Evolutionary conservation across 1,139 yeast species (phyloP).

Genomic region (Pichia norvegensis): DNA sequence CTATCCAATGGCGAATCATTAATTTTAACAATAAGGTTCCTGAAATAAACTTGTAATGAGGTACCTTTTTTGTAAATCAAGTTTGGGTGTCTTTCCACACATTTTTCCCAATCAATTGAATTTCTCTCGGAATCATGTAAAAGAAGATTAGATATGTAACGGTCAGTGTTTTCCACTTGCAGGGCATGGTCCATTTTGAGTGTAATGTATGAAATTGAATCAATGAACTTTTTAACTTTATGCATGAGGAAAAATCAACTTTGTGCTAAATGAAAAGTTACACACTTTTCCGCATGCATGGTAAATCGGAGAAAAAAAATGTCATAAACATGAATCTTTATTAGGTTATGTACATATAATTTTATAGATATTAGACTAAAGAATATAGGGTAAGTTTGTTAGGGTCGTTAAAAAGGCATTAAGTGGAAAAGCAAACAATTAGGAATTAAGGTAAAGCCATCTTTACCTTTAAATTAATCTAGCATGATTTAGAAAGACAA

Average conservation of each 20-base stretch:
- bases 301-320: too few species aligned
- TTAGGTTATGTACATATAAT: too few species aligned
- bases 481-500: not conserved
- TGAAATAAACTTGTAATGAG: not conserved
- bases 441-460: constrained; percentile 5
- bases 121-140: not conserved
- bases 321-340: too few species aligned
- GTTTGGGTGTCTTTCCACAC: not conserved
- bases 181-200: not conserved
- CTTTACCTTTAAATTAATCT: not conserved
- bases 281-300: too few species aligned
- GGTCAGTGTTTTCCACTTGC: not conserved
- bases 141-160: not conserved
- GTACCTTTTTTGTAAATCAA: not conserved
- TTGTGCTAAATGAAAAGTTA: too few species aligned
- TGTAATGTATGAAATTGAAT: not conserved
- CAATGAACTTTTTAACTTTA: too few species aligned
- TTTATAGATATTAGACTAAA: not conserved
- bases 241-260: too few species aligned
- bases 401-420: not conserved
- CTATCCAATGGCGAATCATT: not conserved
- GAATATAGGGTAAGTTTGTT: not conserved
- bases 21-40: not conserved
- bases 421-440: not conserved
- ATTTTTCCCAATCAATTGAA: not conserved